Percentiles rank a stretch among this genome's conserved stretches.
Conservation (phyloP, 2,329 filamentous ascomycete species). For the Cladosporium halotolerans region DNA sequence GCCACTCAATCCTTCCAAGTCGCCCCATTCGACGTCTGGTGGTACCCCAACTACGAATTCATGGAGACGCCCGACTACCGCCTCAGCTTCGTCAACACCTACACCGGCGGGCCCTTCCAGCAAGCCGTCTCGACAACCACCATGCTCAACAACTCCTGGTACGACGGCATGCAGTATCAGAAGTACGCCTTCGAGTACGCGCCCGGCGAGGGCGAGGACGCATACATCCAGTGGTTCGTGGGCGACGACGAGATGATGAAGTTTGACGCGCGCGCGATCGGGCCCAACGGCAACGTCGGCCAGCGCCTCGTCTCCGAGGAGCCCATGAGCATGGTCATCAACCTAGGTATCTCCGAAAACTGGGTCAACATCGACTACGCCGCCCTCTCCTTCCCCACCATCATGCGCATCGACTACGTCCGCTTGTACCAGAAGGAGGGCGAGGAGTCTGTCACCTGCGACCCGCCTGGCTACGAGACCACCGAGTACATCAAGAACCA, state of each 20-base stretch:
- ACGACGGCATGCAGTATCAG: slow-evolving; percentile 58
- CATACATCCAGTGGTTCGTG: slow-evolving; percentile 63
- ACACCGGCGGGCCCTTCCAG: slow-evolving; percentile 57
- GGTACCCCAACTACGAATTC: slow-evolving; percentile 55
- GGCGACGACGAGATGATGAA: slow-evolving; percentile 61
- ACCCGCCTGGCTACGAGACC: slow-evolving; percentile 60
- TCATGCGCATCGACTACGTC: slow-evolving; percentile 63
- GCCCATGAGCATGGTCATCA: slow-evolving; percentile 61
- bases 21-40: slow-evolving; percentile 66
- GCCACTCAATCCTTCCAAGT: slow-evolving; percentile 61
- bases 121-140: slow-evolving; percentile 57
- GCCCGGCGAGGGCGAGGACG: slow-evolving; percentile 48
- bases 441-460: slow-evolving; percentile 54
- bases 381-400: slow-evolving; percentile 43
- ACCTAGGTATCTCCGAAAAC: slow-evolving; percentile 57
- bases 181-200: slow-evolving; percentile 58
- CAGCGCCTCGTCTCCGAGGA: slow-evolving; percentile 60
- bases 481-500: slow-evolving; percentile 61
- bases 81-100: slow-evolving; percentile 53
- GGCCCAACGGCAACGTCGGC: slow-evolving; percentile 64
- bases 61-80: slow-evolving; percentile 57
- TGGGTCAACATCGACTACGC: slow-evolving; percentile 45
- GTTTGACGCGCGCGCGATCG: slow-evolving; percentile 52
- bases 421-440: slow-evolving; percentile 63
- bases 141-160: slow-evolving; percentile 61